Evolutionary conservation across 768 basidiomycete genomes (phyloP), one percentile per base, ranked within the genome.

Genomic region (Zangia roseola): DNA sequence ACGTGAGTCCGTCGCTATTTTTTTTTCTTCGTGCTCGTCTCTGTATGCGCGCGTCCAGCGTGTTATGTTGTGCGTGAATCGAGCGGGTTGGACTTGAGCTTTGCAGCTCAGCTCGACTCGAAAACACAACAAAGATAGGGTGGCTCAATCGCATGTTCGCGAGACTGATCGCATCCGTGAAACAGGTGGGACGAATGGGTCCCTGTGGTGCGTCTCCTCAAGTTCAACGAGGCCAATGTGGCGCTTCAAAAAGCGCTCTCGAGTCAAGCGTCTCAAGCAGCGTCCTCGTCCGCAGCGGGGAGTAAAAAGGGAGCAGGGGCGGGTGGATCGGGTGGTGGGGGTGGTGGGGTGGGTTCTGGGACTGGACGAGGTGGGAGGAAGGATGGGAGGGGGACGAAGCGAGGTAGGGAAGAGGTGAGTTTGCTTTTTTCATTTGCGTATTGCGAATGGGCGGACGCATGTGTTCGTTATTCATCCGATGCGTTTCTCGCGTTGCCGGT

Each of bases 381-480:
- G 65, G 83, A 88, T 54, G 81, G 80, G 17, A 74, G 77, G 37
- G 85, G 86, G 13, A 82, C 82, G 17, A 89, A 88, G 64, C 72
- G 86, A 52, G 79, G 79, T 9, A 68, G 91, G 64, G 87, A 94
- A 56, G 87, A 88, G 75, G 83, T 86, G 57, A 42, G 76, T 68
- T 51, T 23, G n/a, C n/a, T 50, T 44, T 38, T 36, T 24, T 20
- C n/a, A 8, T 10, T 28, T 13, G 28, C 28, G 10, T 28, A 28
- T 28, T 12, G 28, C 28, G 28, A 28, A 5, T 28, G 28, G 28
- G 12, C 28, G 10, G 12, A 12, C 28, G 28, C 28, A 2, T n/a
- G 12, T 5, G 28, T 13, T 6, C 2, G 10, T 28, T 28, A 12
- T 28, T 13, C 28, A 13, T 28, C 57, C 93, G 28, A 28, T 5